Base-by-base conservation (phyloP, 257 asterid species). In the Jacaranda mimosifolia region DNA sequence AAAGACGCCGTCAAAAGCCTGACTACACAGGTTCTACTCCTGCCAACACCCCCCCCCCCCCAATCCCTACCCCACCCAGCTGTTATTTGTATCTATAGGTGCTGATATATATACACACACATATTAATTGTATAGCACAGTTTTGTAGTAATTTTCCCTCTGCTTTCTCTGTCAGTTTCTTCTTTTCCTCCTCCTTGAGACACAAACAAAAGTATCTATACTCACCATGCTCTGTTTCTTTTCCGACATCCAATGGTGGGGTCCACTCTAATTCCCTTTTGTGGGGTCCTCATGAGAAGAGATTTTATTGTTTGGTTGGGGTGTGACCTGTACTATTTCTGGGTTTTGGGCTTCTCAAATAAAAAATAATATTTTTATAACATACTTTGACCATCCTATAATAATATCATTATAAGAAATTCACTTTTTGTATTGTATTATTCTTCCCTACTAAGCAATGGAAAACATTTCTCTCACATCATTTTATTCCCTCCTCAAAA, bases 1-100 rank as follows among this genome's bases (percentile, higher is more conserved):
- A 95, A 93, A 90, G 98, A 95, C 87, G 88, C 98, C 96, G 92
- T 95, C 93, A 93, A 95, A 90, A 90, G 94, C 97, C 96, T 95
- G 73, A 84, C 98, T 36, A 81, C 91, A 15, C 99, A 92, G 99
- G 99, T 91, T 68, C 87, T 60, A 45, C 59, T 26, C 77, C 80
- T 42, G 10, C 8, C 63, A 46, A 12, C n/a, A 3, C 79, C 55
- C n/a, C 36, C 43, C 2, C 51, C 35, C 60, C n/a, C n/a, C n/a
- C n/a, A n/a, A n/a, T n/a, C n/a, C n/a, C n/a, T n/a, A 2, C n/a
- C 39, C 70, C 5, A 68, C 42, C 39, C 0, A 0, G 3, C 3
- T 11, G 0, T 8, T 10, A 3, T 6, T 35, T 68, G 36, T 67
- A 48, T 71, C 52, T 55, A 63, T 63, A 26, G 6, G 21, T 51